Evolutionary conservation across 2,329 filamentous ascomycete species (phyloP), one percentile per base, ranked within the genome.

Genomic region (Penicillium palitans): DNA sequence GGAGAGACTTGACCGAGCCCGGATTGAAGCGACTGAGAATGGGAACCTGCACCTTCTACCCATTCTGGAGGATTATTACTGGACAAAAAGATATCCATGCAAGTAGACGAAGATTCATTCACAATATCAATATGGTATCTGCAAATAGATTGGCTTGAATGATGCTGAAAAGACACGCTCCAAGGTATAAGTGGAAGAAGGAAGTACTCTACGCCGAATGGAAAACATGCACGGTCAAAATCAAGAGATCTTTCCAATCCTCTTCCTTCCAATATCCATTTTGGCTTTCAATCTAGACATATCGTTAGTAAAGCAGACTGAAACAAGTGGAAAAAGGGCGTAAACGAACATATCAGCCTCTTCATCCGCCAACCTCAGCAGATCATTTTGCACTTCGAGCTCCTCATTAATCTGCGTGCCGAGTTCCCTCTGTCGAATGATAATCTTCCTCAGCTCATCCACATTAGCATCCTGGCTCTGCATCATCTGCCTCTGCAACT

Each of bases 401-500:
- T 88, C 85, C 59, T 84, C 80, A 62, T 87, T 85, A 62, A 88
- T 87, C 65, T 81, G 77, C 27, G 85, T 81, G 2, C 85, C 85
- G 74, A 88, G 79, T 68, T 88, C 84, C 68, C 80, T 82, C 77
- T 87, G 83, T 60, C 84, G 74, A 35, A 80, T 72, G 42, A 87
- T 81, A 37, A 85, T 83, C 63, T 83, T 84, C 45, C 82, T 79
- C 62, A 88, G 66, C 62, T 84, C 81, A 44, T 85, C 77, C 4
- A 88, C 78, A 67, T 84, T 83, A 65, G 82, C 73, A 60, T 88
- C 85, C 66, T 88, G 86, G 50, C 86, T 82, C 46, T 79, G 69
- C 74, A 88, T 87, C 57, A 85, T 81, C 66, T 87, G 83, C 63
- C 81, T 78, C 72, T 88, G 86, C 60, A 88, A 68, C 70, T 87